Evolutionary conservation across 345 rosid genomes (phyloP).

Genomic region (Rubroshorea leprosula): DNA sequence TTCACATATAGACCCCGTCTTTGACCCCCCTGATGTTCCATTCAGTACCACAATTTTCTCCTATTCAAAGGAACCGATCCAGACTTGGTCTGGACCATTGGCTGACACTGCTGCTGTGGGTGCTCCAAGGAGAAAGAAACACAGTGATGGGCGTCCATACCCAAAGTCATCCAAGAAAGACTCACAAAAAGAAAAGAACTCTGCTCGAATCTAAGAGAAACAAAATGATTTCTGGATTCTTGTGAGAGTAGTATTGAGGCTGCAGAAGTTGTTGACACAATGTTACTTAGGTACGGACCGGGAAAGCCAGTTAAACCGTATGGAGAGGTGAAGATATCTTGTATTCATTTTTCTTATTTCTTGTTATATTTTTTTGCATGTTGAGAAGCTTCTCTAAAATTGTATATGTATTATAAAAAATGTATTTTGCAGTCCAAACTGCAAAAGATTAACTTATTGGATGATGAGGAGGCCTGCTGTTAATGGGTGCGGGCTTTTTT

Average conservation of each 20-base stretch:
- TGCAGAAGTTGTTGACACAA: conserved; percentile 22
- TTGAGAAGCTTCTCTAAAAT: conserved; percentile 29
- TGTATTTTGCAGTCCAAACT: too few species aligned
- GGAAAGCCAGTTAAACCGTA: conserved; percentile 27
- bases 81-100: conserved; percentile 65
- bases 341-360: conserved; percentile 28
- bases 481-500: too few species aligned
- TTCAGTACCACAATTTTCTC: conserved; percentile 45
- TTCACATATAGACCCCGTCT: conserved; percentile 49
- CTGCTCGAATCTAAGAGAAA: conserved; percentile 28
- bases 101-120: conserved; percentile 38
- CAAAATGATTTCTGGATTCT: conserved; percentile 19
- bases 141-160: too few species aligned
- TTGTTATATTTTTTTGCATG: conserved; percentile 17
- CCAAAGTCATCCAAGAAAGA: too few species aligned
- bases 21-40: conserved; percentile 43
- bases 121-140: conserved; percentile 52
- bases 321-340: conserved; percentile 32
- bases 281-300: conserved; percentile 21
- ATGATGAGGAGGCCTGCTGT: too few species aligned
- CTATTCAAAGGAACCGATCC: conserved; percentile 50
- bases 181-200: conserved; percentile 33
- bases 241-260: conserved; percentile 25
- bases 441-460: too few species aligned
- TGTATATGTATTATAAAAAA: conserved; percentile 28